These are phyloP conservation scores for Eustoma russellianum DNA, from an alignment of 257 asterid genomes.

Conservation along the genomic window DNA sequence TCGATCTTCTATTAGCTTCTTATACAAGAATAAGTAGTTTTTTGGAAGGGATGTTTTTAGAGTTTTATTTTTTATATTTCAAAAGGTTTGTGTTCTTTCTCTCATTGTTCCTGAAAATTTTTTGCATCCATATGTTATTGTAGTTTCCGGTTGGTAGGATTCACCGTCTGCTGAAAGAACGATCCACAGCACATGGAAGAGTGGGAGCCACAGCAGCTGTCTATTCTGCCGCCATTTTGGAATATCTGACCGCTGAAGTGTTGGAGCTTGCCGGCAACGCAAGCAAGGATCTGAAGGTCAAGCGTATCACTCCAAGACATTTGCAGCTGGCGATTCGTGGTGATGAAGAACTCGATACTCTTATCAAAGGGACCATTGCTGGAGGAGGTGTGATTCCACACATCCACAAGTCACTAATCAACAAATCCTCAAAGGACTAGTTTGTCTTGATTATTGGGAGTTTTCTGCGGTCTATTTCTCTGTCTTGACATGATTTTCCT, in stretches of 20 bases:
- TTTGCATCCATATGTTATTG: background rate
- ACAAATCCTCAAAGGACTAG: constrained; percentile 29
- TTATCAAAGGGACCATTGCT: constrained; percentile 34
- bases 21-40: background rate
- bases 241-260: constrained; percentile 32
- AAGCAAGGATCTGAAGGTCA: constrained; percentile 34
- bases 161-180: constrained; percentile 27
- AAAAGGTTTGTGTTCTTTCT: no score
- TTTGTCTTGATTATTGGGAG: no score
- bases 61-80: background rate
- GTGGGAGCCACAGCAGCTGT: constrained; percentile 39
- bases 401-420: constrained; percentile 35
- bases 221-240: constrained; percentile 34
- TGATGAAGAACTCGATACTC: constrained; percentile 33
- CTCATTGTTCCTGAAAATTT: background rate
- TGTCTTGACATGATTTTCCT: background rate
- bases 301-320: constrained; percentile 33
- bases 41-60: background rate
- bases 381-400: constrained; percentile 36
- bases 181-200: constrained; percentile 30
- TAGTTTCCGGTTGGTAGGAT: constrained; percentile 38
- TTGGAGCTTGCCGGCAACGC: constrained; percentile 35
- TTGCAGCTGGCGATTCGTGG: constrained; percentile 36
- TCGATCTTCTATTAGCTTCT: background rate
- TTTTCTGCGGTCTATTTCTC: background rate